These are phyloP conservation scores for Lentinus tigrinus DNA, from an alignment of 768 basidiomycete species.

Conservation along the genomic window DNA sequence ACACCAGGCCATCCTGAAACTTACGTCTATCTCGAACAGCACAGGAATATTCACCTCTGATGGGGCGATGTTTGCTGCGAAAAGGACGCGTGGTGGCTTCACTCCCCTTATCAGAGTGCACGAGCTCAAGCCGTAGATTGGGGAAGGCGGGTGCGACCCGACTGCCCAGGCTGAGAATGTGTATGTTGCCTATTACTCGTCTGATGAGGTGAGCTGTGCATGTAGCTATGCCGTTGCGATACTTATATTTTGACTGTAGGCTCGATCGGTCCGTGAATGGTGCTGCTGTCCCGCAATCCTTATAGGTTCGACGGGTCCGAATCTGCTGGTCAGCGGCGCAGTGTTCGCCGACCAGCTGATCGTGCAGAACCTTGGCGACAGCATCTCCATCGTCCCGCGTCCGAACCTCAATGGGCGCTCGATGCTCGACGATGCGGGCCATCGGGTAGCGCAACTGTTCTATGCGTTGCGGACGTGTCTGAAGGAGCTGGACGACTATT, in stretches of 20 bases:
- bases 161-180: conserved; percentile 7
- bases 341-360: conserved; percentile 20
- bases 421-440: background rate
- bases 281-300: conserved; percentile 25
- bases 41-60: background rate
- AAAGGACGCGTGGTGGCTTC: background rate
- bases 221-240: background rate
- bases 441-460: conserved; percentile 10
- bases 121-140: conserved; percentile 4
- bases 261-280: background rate
- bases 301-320: conserved; percentile 20
- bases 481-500: conserved; percentile 7
- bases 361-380: conserved; percentile 21
- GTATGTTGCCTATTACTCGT: conserved; percentile 9
- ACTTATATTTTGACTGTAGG: background rate
- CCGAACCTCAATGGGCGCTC: background rate
- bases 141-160: conserved; percentile 12
- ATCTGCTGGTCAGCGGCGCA: conserved; percentile 18
- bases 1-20: too few species aligned
- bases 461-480: background rate
- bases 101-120: background rate
- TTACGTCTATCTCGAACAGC: too few species aligned
- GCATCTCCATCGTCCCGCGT: conserved; percentile 3
- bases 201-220: background rate
- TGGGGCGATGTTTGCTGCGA: background rate